These are phyloP conservation scores for Yarrowia bubula DNA, from an alignment of 805 yeast genomes.

Conservation along the genomic window DNA sequence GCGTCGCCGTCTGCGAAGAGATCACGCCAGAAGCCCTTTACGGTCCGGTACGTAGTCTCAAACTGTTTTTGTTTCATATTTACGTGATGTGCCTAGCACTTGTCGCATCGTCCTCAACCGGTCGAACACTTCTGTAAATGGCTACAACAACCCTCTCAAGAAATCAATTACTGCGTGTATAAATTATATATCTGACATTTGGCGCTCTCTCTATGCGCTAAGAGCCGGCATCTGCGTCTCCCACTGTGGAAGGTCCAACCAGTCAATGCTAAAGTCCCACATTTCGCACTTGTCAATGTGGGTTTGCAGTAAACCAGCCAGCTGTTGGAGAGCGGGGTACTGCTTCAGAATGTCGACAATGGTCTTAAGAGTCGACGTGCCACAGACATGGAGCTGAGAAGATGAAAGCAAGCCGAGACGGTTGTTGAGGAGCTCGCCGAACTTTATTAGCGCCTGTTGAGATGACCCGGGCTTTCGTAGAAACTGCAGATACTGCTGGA, in stretches of 20 bases:
- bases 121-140: too few species aligned
- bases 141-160: too few species aligned
- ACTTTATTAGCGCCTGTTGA: constrained; percentile 13
- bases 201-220: background rate
- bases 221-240: constrained; percentile 4
- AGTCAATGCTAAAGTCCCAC: constrained; percentile 16
- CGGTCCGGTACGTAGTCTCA: background rate
- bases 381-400: constrained; percentile 2
- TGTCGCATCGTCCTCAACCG: background rate
- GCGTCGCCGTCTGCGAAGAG: background rate
- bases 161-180: constrained; percentile 4
- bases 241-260: constrained; percentile 22
- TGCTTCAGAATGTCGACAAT: background rate
- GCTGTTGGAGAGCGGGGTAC: constrained; percentile 2
- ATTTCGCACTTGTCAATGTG: constrained; percentile 21
- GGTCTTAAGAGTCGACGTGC: constrained; percentile 2
- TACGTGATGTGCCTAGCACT: background rate
- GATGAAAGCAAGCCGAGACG: constrained; percentile 9
- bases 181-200: background rate
- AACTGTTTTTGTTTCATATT: constrained; percentile 2
- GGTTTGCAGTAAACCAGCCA: background rate
- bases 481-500: constrained; percentile 15
- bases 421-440: constrained; percentile 19
- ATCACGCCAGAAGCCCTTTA: constrained; percentile 7
- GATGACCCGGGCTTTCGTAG: constrained; percentile 1